Percentiles rank a stretch among this genome's conserved stretches.
phyloP scores from a whole-genome alignment of 1,284 basidiomycete species.

The Pholiota adiposa region DNA sequence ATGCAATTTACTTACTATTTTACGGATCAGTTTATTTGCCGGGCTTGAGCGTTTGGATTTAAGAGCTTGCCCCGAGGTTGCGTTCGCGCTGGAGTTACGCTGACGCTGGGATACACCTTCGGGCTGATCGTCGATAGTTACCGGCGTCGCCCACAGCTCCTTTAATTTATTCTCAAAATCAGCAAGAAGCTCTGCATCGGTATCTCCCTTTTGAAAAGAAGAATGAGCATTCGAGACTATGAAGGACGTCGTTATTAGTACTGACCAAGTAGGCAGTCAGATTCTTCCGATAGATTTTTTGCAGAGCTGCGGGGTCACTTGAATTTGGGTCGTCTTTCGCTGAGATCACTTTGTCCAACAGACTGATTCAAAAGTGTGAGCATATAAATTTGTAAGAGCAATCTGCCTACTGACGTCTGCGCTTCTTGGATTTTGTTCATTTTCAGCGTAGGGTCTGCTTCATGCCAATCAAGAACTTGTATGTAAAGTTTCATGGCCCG shows the following conservation, averaged over 20 bases:
- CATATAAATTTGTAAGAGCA: background rate
- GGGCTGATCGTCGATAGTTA: too few relatives aligned
- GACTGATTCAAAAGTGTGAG: background rate
- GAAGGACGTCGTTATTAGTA: background rate
- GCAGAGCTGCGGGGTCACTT: background rate
- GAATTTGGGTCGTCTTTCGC: background rate
- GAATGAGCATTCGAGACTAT: background rate
- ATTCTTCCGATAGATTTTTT: background rate
- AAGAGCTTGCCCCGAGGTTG: background rate
- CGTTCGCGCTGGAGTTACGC: too few relatives aligned
- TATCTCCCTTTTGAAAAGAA: background rate
- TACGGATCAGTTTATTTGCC: background rate
- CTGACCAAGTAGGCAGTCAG: background rate
- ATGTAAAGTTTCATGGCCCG: background rate
- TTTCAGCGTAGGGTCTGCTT: background rate
- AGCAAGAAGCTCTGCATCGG: background rate
- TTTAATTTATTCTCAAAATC: background rate
- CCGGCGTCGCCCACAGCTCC: background rate
- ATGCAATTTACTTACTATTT: background rate
- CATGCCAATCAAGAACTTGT: background rate
- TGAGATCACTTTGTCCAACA: background rate
- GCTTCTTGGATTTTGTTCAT: background rate
- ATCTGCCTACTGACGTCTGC: background rate
- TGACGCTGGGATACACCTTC: too few relatives aligned
- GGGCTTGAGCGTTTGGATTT: background rate